Evolutionary conservation across 2,329 filamentous ascomycete species (phyloP).

Genomic region (Peltaster fructicola): DNA sequence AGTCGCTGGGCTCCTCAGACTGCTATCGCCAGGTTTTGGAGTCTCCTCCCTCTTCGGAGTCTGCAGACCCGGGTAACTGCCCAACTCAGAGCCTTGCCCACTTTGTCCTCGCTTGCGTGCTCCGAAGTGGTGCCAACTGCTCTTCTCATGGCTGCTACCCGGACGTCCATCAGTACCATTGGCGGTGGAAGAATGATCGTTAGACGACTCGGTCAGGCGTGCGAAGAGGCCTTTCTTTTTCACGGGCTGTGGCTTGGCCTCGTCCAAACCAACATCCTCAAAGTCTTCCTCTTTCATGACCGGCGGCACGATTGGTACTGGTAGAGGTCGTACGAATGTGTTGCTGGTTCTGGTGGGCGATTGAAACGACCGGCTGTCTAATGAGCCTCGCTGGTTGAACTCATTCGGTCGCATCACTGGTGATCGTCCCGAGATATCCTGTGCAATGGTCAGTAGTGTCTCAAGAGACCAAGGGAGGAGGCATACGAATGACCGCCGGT

Average conservation of each 20-base stretch:
- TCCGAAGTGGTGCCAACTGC: conserved; percentile 39
- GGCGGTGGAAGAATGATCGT: conserved; percentile 17
- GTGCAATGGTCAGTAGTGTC: conserved; percentile 6
- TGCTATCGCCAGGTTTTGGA: conserved; percentile 11
- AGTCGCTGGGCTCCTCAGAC: conserved; percentile 6
- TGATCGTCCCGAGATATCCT: conserved; percentile 84
- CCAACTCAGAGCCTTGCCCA: conserved; percentile 54
- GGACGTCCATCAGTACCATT: conserved; percentile 4
- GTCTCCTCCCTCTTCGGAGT: conserved; percentile 28
- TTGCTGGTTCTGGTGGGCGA: conserved; percentile 23
- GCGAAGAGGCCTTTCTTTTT: conserved; percentile 71
- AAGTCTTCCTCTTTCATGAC: conserved; percentile 49
- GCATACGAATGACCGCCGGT: conserved; percentile 83
- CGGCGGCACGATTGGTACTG: conserved; percentile 8
- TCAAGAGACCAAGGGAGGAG: too few relatives aligned
- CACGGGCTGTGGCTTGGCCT: conserved; percentile 38
- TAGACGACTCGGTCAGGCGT: conserved; percentile 49
- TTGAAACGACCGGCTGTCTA: conserved; percentile 47
- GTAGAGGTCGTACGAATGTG: conserved; percentile 16
- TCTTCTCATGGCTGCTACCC: conserved; percentile 8
- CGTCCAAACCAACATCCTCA: conserved; percentile 81
- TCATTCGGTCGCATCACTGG: conserved; percentile 47
- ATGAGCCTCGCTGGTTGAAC: conserved; percentile 49
- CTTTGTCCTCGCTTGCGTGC: conserved; percentile 56
- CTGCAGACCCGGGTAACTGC: too few relatives aligned